Evolutionary conservation across 1,139 yeast genomes (phyloP).

Genomic region (Diutina mesorugosa): DNA sequence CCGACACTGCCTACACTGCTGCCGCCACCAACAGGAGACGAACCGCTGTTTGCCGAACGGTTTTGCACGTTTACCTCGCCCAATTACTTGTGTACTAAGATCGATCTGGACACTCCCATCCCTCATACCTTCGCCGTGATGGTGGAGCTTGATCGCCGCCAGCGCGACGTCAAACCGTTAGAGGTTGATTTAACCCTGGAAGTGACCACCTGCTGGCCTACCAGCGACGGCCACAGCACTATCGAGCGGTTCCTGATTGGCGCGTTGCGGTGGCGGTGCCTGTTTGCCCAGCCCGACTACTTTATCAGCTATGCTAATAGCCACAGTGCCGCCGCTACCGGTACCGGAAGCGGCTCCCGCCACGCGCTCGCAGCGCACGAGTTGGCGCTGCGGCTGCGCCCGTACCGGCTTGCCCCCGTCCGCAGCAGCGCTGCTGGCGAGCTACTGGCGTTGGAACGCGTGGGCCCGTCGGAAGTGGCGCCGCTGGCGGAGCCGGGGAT

Average conservation of each 20-base stretch:
- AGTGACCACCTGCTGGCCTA: constrained; percentile 39
- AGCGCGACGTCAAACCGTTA: constrained; percentile 14
- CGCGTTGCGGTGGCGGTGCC: constrained; percentile 32
- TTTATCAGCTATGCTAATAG: constrained; percentile 14
- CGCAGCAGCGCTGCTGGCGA: constrained; percentile 10
- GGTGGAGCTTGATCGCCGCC: constrained; percentile 25
- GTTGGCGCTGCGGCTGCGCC: constrained; percentile 24
- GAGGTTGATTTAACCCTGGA: constrained; percentile 21
- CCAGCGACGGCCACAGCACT: constrained; percentile 25
- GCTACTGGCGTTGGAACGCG: background rate
- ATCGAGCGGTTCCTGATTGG: constrained; percentile 41
- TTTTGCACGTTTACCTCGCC: constrained; percentile 17
- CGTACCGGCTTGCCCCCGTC: constrained; percentile 16
- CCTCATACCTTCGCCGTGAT: constrained; percentile 36
- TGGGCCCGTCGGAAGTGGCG: background rate
- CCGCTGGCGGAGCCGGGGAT: constrained; percentile 38
- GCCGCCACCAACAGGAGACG: background rate
- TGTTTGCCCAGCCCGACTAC: constrained; percentile 31
- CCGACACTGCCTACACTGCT: background rate
- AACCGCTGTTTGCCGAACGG: constrained; percentile 3
- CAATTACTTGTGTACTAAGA: constrained; percentile 25
- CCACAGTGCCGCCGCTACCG: constrained; percentile 8
- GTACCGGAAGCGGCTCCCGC: constrained; percentile 21
- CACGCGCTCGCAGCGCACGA: constrained; percentile 19
- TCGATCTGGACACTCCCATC: constrained; percentile 28